Base-by-base conservation (phyloP, 306 rosid species). In the Rosa rugosa region DNA sequence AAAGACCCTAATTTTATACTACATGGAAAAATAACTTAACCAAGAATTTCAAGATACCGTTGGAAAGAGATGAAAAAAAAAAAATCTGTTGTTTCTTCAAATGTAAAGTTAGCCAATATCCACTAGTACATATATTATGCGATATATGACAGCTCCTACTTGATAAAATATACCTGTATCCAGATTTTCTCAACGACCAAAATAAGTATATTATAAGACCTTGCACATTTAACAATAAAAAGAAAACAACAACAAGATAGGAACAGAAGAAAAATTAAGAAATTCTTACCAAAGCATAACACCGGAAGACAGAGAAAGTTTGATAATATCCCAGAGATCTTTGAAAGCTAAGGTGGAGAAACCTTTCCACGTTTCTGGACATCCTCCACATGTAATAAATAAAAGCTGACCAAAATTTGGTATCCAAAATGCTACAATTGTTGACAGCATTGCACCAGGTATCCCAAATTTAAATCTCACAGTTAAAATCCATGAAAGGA, bases 281-380 rank as follows among this genome's bases (percentile, higher is more conserved):
- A 40, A 4, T 47, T 72, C 27, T 83, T 80, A 90, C 94, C 94
- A 90, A 53, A 90, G 65, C 94, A 88, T 88, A 36, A 62, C 88
- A 23, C 94, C 94, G 69, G 94, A 88, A 38, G 91, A 86, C 17
- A 90, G 0, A 14, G 94, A 90, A 60, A 90, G 87, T 84, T 90
- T 88, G 78, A 83, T 12, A 50, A 90, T 85, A 65, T 84, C 86
- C 86, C 86, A 81, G 23, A 90, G 89, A 80, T 90, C 91, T 46
- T 81, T 90, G 80, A 88, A 88, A 16, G 94, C 94, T 56, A 84
- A 77, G 50, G 64, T 77, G 0, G 91, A 77, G 84, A 90, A 90
- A 45, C 91, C 91, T 25, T 79, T 86, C 91, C 94, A 90, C 7
- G 94, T 87, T 18, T 86, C 75, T 25, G 87, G 88, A 73, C 94